phyloP scores from a whole-genome alignment of 2,329 filamentous ascomycete genomes.

The Magnaporthiopsis poae region DNA sequence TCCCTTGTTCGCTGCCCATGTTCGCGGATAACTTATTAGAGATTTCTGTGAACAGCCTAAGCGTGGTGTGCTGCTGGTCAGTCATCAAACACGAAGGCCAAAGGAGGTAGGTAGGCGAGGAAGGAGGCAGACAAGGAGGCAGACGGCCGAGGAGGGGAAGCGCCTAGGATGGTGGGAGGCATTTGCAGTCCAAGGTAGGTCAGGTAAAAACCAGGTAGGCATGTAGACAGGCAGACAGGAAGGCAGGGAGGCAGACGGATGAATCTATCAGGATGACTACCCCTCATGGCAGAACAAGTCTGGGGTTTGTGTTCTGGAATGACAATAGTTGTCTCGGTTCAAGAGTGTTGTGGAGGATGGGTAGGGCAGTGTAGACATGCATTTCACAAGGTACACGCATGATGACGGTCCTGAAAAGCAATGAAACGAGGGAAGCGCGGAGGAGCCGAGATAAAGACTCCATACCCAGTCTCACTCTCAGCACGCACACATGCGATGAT shows the following conservation, averaged over 20 bases:
- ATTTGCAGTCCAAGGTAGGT: background rate
- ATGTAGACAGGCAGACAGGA: no score
- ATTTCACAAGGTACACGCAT: background rate
- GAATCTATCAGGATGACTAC: background rate
- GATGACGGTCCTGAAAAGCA: background rate
- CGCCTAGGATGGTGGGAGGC: no score
- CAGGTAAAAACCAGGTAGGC: no score
- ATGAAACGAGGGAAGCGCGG: background rate
- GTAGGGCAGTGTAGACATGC: background rate
- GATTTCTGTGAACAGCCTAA: constrained; percentile 3
- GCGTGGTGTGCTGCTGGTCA: background rate
- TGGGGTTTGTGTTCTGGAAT: background rate
- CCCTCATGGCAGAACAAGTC: background rate
- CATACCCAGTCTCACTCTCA: constrained; percentile 8
- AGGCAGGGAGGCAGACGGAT: background rate
- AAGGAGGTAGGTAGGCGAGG: background rate
- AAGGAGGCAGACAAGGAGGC: background rate
- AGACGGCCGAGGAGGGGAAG: background rate
- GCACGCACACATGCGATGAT: constrained; percentile 2
- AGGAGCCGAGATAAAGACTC: background rate
- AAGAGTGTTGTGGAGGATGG: background rate
- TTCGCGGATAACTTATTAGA: background rate
- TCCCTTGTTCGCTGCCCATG: constrained; percentile 45
- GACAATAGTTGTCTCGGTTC: background rate
- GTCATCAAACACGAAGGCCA: background rate